Evolutionary conservation across 768 basidiomycete genomes (phyloP), one percentile per base, ranked within the genome.

Genomic region (Hebeloma cylindrosporum): DNA sequence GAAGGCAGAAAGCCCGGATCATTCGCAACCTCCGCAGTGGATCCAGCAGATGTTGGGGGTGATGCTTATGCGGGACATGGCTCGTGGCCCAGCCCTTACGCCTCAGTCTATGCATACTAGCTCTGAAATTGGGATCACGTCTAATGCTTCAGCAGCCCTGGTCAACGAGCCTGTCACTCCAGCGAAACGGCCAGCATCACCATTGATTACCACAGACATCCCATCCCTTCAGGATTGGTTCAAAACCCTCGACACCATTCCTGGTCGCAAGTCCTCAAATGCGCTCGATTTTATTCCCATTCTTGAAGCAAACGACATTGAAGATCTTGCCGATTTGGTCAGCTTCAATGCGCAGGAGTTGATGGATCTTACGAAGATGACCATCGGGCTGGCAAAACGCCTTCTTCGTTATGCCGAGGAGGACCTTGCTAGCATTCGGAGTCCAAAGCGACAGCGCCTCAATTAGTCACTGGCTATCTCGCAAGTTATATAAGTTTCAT

Each of bases 371-470:
- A 31, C 41, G 10, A 31, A 31, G 2, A 43, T 43, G 29, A 43
- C 8, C 2, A 43, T 43, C 21, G 41, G 41, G 5, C 28, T 33
- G 11, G 41, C 41, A 3, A 43, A 43, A 20, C 41, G 41, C 11
- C 6, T 33, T 4, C 41, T 32, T 4, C 29, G 17, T 3, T 43
- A 21, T 43, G 41, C 41, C 7, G 7, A 32, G 2, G 30, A 30
- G 2, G 41, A 43, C 26, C 29, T 31, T 31, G 7, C 5, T 27
- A 17, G 1, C 13, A 7, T 31, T 32, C 41, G 16, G 2, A 10
- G 23, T 5, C 9, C 30, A 4, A 43, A 43, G 21, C 29, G 29
- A 21, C 16, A n/a, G 18, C 29, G 28, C 9, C 5, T 43, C n/a
- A 31, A 22, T 5, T 43, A 43, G 23, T 22, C 26, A 5, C 16